Percentiles rank a stretch among this genome's conserved stretches.
Conservation (phyloP, 2,329 filamentous ascomycete species). For the Akanthomyces uredinophilus region DNA sequence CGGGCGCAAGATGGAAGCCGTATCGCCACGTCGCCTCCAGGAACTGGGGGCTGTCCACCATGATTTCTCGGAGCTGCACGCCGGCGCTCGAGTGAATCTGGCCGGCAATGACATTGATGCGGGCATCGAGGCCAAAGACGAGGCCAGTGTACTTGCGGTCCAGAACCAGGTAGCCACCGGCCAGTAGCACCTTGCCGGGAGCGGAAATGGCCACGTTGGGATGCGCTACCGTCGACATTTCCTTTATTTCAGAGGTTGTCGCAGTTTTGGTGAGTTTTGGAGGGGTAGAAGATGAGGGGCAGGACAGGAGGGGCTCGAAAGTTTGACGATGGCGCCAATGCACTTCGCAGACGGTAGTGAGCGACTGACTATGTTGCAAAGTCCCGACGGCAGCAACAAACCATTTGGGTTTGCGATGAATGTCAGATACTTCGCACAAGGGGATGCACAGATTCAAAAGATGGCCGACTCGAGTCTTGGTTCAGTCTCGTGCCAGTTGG, state of each 20-base stretch:
- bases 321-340: not conserved
- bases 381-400: too few species aligned
- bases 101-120: slow-evolving; percentile 60
- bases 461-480: not conserved
- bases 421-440: not conserved
- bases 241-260: not conserved
- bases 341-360: not conserved
- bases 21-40: slow-evolving; percentile 83
- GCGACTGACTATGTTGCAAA: not conserved
- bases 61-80: slow-evolving; percentile 64
- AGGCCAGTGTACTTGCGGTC: slow-evolving; percentile 79
- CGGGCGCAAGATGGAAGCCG: slow-evolving; percentile 63
- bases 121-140: slow-evolving; percentile 61
- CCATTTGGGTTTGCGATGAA: not conserved
- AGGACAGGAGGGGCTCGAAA: not conserved
- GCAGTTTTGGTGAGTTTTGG: not conserved
- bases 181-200: slow-evolving; percentile 91
- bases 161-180: slow-evolving; percentile 91
- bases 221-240: slow-evolving; percentile 18
- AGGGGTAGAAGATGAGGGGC: not conserved
- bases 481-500: not conserved
- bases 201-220: slow-evolving; percentile 67
- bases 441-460: not conserved
- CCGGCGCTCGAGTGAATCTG: slow-evolving; percentile 56
- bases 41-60: slow-evolving; percentile 91